Base-by-base conservation (phyloP, 768 basidiomycete species). In the Russula earlei region DNA sequence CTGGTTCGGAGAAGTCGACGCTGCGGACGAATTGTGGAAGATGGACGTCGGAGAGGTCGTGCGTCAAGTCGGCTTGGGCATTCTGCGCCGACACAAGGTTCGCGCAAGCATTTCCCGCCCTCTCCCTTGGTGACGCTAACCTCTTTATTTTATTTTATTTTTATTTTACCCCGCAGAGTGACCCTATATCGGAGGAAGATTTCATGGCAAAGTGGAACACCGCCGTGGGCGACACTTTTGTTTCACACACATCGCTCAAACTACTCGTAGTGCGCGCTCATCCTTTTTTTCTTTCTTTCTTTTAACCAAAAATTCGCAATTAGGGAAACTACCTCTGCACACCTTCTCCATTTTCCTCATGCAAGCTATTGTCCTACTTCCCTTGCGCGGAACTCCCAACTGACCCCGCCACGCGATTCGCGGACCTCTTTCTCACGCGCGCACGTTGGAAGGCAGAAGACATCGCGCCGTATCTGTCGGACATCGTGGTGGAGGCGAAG, bases 391-490 rank as follows among this genome's bases (percentile, higher is more conserved):
- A 72, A 1, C 81, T 98, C 24, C 88, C 94, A 1, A 67, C 79
- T 0, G 86, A 91, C 49, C 86, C 94, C 5, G 74, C 84, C 1
- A 78, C 81, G 8, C 84, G 95, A 15, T 98, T 98, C 71, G 69
- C 79, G 12, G 91, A 95, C 60, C 78, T 98, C 15, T 99, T 99
- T 75, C 74, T 90, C 37, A 86, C 85, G 9, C 81, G 85, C 5
- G 60, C 79, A 20, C 79, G 79, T 43, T 93, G 91, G 91, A 82
- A 77, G 64, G 78, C 76, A 6, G 82, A 86, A 12, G 91, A 94
- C 17, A 87, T 97, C 57, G 70, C 72, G 25, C 88, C 87, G 4
- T 98, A 94, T 71, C 71, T 98, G 12, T 69, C 74, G 6, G 91
- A 91, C 59, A 82, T 96, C 53, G 85, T 85, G 0, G 74, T 92